Evolutionary conservation across 768 basidiomycete genomes (phyloP), one percentile per base, ranked within the genome.

Genomic region (Myochromella boudieri): DNA sequence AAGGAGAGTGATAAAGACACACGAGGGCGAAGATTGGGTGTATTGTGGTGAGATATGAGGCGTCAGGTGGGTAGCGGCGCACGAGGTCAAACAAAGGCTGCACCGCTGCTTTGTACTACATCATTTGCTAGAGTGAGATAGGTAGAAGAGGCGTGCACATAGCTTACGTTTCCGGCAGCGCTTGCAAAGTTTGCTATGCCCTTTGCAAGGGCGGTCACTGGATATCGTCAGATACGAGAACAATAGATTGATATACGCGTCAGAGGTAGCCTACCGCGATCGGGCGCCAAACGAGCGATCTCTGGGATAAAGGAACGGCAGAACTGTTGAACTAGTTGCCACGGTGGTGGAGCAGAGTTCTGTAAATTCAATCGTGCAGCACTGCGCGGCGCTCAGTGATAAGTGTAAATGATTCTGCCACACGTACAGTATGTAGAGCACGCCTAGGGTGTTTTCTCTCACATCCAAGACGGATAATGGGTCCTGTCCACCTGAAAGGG

Each of bases 371-470:
- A 54, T 56, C 87, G 74, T 21, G 86, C 84, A 5, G 80, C 79
- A 49, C 87, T 89, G 38, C 2, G 1, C 22, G 27, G n/a, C 1
- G 17, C 17, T 18, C 1, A 26, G 29, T 34, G n/a, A 28, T 26
- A 15, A 28, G 41, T n/a, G 36, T n/a, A 26, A 31, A 14, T 5
- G 15, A 28, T 3, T 17, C 44, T 17, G 29, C 17, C 24, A n/a
- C 25, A 42, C 85, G 66, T 54, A 91, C 89, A 92, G 60, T 34
- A 92, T 87, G 55, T 82, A 85, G 32, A 91, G 62, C 32, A 81
- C 75, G 0, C 81, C 85, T 3, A 91, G 62, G 1, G 87, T 84
- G 60, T 88, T 77, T 24, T 56, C 58, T 24, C 68, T 63, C 20
- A 80, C 63, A 56, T 84, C 76, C 27, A 92, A 65, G 7, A 85